phyloP scores from a whole-genome alignment of 2,329 filamentous ascomycete species.

The Colletotrichum tabaci region DNA sequence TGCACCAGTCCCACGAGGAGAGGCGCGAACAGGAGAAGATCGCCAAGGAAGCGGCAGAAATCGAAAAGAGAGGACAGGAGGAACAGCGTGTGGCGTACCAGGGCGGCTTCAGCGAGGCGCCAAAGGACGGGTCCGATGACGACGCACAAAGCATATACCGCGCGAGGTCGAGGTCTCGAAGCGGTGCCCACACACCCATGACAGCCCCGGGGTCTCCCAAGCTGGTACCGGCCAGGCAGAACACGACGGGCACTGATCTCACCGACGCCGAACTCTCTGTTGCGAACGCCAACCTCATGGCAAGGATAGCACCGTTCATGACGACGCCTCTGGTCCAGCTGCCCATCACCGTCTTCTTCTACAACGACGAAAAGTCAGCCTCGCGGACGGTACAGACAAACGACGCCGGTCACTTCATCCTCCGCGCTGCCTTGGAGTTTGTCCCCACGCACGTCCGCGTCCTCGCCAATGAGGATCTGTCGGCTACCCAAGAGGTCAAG shows the following conservation, averaged over 20 bases:
- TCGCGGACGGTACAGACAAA: conserved; percentile 90
- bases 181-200: conserved; percentile 54
- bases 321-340: conserved; percentile 83
- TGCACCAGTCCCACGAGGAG: conserved; percentile 63
- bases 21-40: conserved; percentile 75
- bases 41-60: conserved; percentile 81
- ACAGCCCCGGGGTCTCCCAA: conserved; percentile 62
- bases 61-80: conserved; percentile 79
- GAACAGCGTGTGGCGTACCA: conserved; percentile 80
- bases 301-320: conserved; percentile 89
- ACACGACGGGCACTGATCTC: conserved; percentile 70
- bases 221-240: conserved; percentile 54
- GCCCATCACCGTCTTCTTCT: conserved; percentile 95
- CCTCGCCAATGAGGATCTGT: conserved; percentile 87
- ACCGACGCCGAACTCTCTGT: conserved; percentile 81
- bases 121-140: conserved; percentile 62
- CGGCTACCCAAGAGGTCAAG: conserved; percentile 82
- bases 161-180: conserved; percentile 46
- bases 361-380: conserved; percentile 85
- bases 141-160: conserved; percentile 52
- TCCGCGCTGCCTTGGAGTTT: conserved; percentile 88
- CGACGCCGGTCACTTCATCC: conserved; percentile 88
- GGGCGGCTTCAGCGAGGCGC: conserved; percentile 81
- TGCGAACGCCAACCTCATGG: conserved; percentile 91
- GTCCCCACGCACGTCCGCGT: conserved; percentile 91